Base-by-base conservation (phyloP, 2,329 filamentous ascomycete genomes). In the Cercospora sp. region DNA sequence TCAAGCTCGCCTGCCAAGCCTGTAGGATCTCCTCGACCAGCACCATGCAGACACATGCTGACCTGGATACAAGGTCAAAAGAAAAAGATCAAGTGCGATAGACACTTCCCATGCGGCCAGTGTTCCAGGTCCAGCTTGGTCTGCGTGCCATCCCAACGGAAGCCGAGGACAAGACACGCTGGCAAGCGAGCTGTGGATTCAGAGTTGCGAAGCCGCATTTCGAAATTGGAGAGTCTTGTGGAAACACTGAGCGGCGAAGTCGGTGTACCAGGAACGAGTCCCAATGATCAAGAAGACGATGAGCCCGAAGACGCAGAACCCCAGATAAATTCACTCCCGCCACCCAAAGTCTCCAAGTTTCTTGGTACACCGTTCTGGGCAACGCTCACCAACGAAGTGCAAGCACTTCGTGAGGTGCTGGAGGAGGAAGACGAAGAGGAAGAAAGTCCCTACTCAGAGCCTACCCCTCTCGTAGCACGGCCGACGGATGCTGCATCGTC, bases 361-460 rank as follows among this genome's bases (percentile, higher is more conserved):
- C 69, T 78, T 8, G 73, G 72, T 5, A 73, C 72, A 31, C 64
- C 67, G 8, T 78, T 78, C 71, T 78, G 76, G 76, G 72, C 72
- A 1, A 72, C 73, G 4, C 69, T 78, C 7, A 75, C 72, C 6
- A 68, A 68, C 16, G 76, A 78, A 63, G 75, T 78, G 4, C 74
- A 76, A 68, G 75, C 73, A 12, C 65, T 78, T 28, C 67, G 72
- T 16, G 75, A 78, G 58, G 75, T 70, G 13, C 69, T 78, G n/a
- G 75, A 76, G 28, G 75, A 76, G 28, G 75, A 77, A 18, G 74
- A 74, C 36, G 67, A 65, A 10, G 10, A 16, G 13, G 48, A 57
- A 10, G 30, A 39, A 13, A 36, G 30, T 55, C 23, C 36, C 5
- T 36, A 6, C 3, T 16, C 28, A 10, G 13, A 53, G 16, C 20